These are phyloP conservation scores for Daldinia loculata DNA, from an alignment of 495 filamentous ascomycete species.

Conservation along the genomic window DNA sequence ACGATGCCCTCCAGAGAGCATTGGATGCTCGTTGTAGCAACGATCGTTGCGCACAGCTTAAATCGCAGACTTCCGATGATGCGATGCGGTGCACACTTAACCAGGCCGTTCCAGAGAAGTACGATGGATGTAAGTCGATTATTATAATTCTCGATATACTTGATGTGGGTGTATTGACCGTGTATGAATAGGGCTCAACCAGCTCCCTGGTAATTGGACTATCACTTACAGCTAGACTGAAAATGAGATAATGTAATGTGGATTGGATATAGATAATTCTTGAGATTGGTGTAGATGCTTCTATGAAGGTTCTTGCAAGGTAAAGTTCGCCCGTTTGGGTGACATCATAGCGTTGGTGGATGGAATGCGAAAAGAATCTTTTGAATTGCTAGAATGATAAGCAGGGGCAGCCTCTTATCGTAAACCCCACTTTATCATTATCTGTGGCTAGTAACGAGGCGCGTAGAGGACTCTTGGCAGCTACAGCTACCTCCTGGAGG, in stretches of 20 bases:
- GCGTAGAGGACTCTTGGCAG: not conserved
- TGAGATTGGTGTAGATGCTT: too few relatives aligned
- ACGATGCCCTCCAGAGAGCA: constrained; percentile 52
- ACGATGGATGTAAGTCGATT: constrained; percentile 53
- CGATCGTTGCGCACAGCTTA: constrained; percentile 47
- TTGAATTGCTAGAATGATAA: too few relatives aligned
- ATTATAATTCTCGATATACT: not conserved
- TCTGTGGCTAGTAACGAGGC: constrained; percentile 3
- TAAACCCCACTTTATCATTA: not conserved
- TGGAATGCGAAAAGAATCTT: not conserved
- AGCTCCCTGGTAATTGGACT: constrained; percentile 40
- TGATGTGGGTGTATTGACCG: constrained; percentile 3
- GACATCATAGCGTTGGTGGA: not conserved
- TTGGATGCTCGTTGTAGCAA: constrained; percentile 54
- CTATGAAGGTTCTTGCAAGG: too few relatives aligned
- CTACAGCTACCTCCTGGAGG: not conserved
- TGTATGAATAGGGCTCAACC: constrained; percentile 26
- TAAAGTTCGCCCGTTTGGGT: not conserved
- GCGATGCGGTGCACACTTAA: constrained; percentile 53
- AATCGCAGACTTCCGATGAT: constrained; percentile 48
- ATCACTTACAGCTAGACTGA: constrained; percentile 31
- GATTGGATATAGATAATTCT: not conserved
- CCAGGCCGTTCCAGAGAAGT: constrained; percentile 50
- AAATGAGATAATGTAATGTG: not conserved
- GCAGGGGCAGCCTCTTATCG: not conserved